These are phyloP conservation scores for Metschnikowia sp. DNA, from an alignment of 805 yeast species.

Conservation along the genomic window DNA sequence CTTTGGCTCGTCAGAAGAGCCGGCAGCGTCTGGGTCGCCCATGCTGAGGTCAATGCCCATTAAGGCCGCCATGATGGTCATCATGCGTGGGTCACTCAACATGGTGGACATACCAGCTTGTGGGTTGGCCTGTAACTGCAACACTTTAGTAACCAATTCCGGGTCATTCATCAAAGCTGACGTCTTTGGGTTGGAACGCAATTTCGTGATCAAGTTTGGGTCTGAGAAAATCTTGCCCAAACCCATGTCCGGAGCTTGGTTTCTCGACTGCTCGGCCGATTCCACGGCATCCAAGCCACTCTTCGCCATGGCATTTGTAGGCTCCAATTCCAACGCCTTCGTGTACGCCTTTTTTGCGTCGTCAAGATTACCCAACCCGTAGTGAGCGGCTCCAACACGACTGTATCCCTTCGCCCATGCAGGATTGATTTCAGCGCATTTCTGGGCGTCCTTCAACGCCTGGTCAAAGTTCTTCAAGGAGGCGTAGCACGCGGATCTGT, in stretches of 20 bases:
- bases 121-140: slow-evolving; percentile 65
- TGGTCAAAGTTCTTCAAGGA: slow-evolving; percentile 67
- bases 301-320: slow-evolving; percentile 80
- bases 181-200: slow-evolving; percentile 82
- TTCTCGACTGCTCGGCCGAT: slow-evolving; percentile 51
- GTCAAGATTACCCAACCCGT: slow-evolving; percentile 78
- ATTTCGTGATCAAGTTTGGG: slow-evolving; percentile 71
- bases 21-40: slow-evolving; percentile 16
- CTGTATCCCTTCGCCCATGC: slow-evolving; percentile 95
- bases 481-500: slow-evolving; percentile 89
- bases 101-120: slow-evolving; percentile 66
- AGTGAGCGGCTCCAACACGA: slow-evolving; percentile 89
- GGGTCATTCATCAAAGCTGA: slow-evolving; percentile 87
- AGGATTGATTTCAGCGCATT: slow-evolving; percentile 76
- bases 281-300: slow-evolving; percentile 74
- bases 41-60: slow-evolving; percentile 75
- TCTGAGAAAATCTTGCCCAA: slow-evolving; percentile 75
- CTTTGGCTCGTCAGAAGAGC: slow-evolving; percentile 15
- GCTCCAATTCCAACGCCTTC: slow-evolving; percentile 78
- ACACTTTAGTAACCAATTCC: slow-evolving; percentile 65
- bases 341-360: slow-evolving; percentile 69
- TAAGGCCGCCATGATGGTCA: slow-evolving; percentile 82
- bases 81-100: slow-evolving; percentile 77
- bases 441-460: slow-evolving; percentile 83
- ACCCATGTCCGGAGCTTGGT: slow-evolving; percentile 66